These are phyloP conservation scores for Phaffia rhodozyma DNA, from an alignment of 1,284 basidiomycete species.

Conservation along the genomic window DNA sequence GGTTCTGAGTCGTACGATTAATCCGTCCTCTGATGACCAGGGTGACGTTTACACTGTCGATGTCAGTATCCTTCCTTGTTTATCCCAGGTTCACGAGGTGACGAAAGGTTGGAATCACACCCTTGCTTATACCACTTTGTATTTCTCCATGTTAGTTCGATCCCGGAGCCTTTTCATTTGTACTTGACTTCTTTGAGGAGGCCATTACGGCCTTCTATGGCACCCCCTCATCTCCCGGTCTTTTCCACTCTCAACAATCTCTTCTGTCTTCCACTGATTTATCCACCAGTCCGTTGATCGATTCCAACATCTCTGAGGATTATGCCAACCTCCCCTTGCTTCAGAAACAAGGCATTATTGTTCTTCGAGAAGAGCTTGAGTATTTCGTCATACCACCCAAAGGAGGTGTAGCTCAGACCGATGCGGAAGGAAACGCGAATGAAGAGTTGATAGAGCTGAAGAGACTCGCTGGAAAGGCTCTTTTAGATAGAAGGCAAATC, in stretches of 20 bases:
- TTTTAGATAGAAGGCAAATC: constrained; percentile 82
- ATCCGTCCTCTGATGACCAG: constrained; percentile 47
- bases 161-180: constrained; percentile 87
- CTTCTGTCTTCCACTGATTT: constrained; percentile 19
- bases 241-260: constrained; percentile 67
- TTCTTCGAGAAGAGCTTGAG: constrained; percentile 92
- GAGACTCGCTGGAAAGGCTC: constrained; percentile 66
- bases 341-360: constrained; percentile 95
- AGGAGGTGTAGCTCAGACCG: constrained; percentile 45
- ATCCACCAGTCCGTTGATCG: neutral
- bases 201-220: constrained; percentile 90
- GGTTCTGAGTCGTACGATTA: constrained; percentile 66
- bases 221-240: constrained; percentile 55
- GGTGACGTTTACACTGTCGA: constrained; percentile 92
- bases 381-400: constrained; percentile 93
- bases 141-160: constrained; percentile 59
- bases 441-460: constrained; percentile 62
- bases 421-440: constrained; percentile 66
- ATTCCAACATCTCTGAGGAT: constrained; percentile 47
- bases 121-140: neutral
- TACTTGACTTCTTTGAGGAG: constrained; percentile 78
- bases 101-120: neutral
- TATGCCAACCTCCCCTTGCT: constrained; percentile 74
- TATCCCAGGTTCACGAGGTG: neutral
- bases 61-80: constrained; percentile 45